Evolutionary conservation across 345 rosid genomes (phyloP), one percentile per base, ranked within the genome.

Genomic region (Eucalyptus marginata): DNA sequence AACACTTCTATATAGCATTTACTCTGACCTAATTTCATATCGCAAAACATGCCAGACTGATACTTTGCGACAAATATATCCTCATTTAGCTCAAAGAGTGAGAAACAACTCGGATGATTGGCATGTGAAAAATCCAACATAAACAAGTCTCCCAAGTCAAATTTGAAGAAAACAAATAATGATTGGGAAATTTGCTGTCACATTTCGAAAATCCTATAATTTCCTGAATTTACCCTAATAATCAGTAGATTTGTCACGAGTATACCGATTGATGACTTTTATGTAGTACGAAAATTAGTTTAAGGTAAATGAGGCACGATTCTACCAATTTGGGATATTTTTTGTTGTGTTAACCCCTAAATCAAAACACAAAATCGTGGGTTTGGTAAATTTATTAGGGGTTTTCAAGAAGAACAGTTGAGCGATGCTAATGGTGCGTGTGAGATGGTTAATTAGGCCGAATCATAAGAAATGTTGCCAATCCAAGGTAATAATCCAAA

Each of bases 1-100:
- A 44, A 44, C 47, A 44, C 47, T 44, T 44, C 47, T 44, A 7
- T 44, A 44, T 44, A 44, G 27, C 13, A 56, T 56, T 56, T 10
- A 56, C 29, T 20, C 9, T 7, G 2, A 66, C 4, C 8, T 66
- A n/a, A 3, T 31, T 66, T 31, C 79, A 1, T 66, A 6, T 3
- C 12, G 0, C 2, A 9, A 31, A 16, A 4, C 79, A 31, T 6
- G 8, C 22, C 7, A 15, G 8, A 66, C 1, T 5, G 8, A 0
- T 8, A 5, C 43, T 2, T 5, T 0, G 0, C 16, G 22, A 66
- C 2, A 0, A 31, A 31, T 66, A 1, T n/a, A 31, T 0, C 40
- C 10, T 31, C 3, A 0, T 66, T 31, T 66, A 31, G 3, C 22
- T 8, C 47, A 44, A 44, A 56, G 29, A 56, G 11, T 10, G 29